These are phyloP conservation scores for Heterobasidion irregulare DNA, from an alignment of 1,284 basidiomycete species.

Conservation along the genomic window DNA sequence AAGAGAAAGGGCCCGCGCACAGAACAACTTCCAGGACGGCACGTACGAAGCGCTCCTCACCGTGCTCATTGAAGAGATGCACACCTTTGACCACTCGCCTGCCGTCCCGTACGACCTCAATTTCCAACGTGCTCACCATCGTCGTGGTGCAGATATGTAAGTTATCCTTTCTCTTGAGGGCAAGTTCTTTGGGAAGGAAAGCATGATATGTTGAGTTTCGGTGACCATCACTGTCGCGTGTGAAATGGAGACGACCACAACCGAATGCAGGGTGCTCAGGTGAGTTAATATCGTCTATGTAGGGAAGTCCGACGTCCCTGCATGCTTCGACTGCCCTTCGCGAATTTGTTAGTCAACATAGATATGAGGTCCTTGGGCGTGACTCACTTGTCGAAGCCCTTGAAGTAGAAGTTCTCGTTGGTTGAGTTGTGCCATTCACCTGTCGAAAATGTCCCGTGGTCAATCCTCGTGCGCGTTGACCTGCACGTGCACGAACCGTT, in stretches of 20 bases:
- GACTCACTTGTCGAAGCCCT: constrained; percentile 8
- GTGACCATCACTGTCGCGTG: constrained; percentile 14
- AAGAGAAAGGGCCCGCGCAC: constrained; percentile 22
- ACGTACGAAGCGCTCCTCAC: constrained; percentile 7
- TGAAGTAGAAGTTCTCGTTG: constrained; percentile 10
- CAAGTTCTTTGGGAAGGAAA: constrained; percentile 19
- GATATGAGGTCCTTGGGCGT: background rate
- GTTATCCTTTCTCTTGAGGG: constrained; percentile 7
- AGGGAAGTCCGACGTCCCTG: constrained; percentile 14
- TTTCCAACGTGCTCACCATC: constrained; percentile 13
- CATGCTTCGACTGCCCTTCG: constrained; percentile 13
- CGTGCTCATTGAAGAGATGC: constrained; percentile 7
- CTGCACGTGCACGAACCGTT: constrained; percentile 9
- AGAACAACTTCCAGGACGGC: constrained; percentile 23
- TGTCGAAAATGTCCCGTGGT: background rate
- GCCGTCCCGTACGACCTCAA: constrained; percentile 1
- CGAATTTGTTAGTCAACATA: background rate
- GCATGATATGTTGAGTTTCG: constrained; percentile 19
- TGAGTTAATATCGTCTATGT: constrained; percentile 19
- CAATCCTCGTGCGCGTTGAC: background rate
- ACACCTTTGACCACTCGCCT: constrained; percentile 6
- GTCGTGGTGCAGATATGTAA: constrained; percentile 21
- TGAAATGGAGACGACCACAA: constrained; percentile 15
- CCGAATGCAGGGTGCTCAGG: constrained; percentile 16
- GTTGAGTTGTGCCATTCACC: constrained; percentile 15